These are phyloP conservation scores for Amanita phalloides DNA, from an alignment of 768 basidiomycete species.

Conservation along the genomic window DNA sequence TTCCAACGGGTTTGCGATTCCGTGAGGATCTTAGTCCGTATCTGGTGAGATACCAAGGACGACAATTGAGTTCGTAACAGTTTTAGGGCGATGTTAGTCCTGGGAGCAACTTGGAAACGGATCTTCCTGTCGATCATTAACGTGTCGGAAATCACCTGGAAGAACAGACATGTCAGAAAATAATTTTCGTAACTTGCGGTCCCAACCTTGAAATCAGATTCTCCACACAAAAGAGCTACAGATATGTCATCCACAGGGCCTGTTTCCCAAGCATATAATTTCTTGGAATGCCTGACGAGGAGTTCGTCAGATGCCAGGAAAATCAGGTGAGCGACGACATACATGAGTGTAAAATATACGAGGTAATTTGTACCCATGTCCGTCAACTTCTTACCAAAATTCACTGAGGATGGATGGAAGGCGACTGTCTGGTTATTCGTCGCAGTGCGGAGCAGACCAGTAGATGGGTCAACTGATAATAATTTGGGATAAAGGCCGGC, in stretches of 20 bases:
- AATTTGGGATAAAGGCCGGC: constrained; percentile 91
- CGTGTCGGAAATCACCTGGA: constrained; percentile 61
- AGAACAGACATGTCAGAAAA: neutral
- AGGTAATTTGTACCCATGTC: constrained; percentile 73
- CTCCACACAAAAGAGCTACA: constrained; percentile 79
- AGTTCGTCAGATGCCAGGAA: neutral
- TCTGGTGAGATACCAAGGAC: constrained; percentile 49
- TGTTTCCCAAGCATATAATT: constrained; percentile 88
- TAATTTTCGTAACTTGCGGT: neutral
- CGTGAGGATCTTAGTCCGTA: constrained; percentile 49
- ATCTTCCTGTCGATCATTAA: constrained; percentile 80
- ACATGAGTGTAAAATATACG: constrained; percentile 87
- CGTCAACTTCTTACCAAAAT: constrained; percentile 56
- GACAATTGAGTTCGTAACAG: constrained; percentile 56
- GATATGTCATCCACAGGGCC: constrained; percentile 81
- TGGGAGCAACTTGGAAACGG: constrained; percentile 58
- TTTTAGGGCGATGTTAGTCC: constrained; percentile 73
- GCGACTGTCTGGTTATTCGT: constrained; percentile 68
- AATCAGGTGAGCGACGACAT: constrained; percentile 3
- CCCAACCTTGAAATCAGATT: constrained; percentile 71
- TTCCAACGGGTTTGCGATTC: constrained; percentile 63
- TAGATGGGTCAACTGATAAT: constrained; percentile 51
- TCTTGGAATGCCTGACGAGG: constrained; percentile 77
- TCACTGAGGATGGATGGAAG: constrained; percentile 90
- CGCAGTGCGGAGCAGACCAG: constrained; percentile 64